A percentile compares a stretch with the other conserved stretches of the same genome.
phyloP scores from a whole-genome alignment of 2,329 filamentous ascomycete genomes.

The Colletotrichum nymphaeae region DNA sequence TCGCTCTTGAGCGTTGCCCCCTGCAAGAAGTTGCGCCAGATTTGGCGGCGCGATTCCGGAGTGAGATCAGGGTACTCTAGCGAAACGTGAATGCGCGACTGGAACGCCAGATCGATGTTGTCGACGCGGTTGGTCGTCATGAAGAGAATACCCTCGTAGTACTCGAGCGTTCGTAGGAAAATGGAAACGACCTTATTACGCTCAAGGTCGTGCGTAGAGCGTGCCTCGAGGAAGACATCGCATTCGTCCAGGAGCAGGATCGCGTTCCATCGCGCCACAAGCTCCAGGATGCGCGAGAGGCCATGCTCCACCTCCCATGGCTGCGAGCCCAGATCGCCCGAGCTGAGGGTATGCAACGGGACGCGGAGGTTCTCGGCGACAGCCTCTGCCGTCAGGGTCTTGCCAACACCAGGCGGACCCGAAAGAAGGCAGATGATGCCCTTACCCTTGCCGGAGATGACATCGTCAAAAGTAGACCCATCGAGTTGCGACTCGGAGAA shows the following conservation, averaged over 20 bases:
- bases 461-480: slow-evolving; percentile 59
- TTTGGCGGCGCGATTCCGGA: slow-evolving; percentile 45
- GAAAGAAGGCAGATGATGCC: slow-evolving; percentile 62
- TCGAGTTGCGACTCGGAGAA: slow-evolving; percentile 61
- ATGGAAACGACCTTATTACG: slow-evolving; percentile 50
- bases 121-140: slow-evolving; percentile 60
- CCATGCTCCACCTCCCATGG: slow-evolving; percentile 73
- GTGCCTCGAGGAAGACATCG: slow-evolving; percentile 57
- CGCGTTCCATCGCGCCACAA: slow-evolving; percentile 67
- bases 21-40: slow-evolving; percentile 54
- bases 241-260: slow-evolving; percentile 53
- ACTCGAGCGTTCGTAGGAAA: slow-evolving; percentile 57
- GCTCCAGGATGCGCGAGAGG: slow-evolving; percentile 66
- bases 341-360: slow-evolving; percentile 64
- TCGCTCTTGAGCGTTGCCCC: slow-evolving; percentile 44
- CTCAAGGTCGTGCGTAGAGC: slow-evolving; percentile 46
- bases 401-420: slow-evolving; percentile 61
- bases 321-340: slow-evolving; percentile 78
- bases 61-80: slow-evolving; percentile 59
- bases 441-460: slow-evolving; percentile 63
- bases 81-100: slow-evolving; percentile 59
- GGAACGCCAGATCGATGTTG: slow-evolving; percentile 59
- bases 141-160: slow-evolving; percentile 61
- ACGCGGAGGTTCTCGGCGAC: slow-evolving; percentile 61
- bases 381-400: slow-evolving; percentile 61